These are phyloP conservation scores for Exophiala viscosa DNA, from an alignment of 2,329 filamentous ascomycete species.

Conservation along the genomic window DNA sequence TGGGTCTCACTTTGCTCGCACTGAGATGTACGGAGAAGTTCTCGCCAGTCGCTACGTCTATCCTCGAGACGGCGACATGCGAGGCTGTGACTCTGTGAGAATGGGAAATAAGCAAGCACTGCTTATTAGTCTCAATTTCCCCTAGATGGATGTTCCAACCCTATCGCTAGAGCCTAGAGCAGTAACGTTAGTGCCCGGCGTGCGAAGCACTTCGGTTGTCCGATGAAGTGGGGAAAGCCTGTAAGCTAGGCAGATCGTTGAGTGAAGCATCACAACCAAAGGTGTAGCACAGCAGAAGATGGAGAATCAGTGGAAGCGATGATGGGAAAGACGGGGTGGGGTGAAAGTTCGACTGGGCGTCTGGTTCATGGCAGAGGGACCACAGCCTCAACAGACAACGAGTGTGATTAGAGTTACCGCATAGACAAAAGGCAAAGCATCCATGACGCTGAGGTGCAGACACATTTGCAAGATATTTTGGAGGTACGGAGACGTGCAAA, in stretches of 20 bases:
- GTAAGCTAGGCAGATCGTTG: neutral
- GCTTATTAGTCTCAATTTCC: conserved; percentile 17
- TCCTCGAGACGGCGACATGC: neutral
- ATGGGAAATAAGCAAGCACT: conserved; percentile 3
- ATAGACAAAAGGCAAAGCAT: too few relatives aligned
- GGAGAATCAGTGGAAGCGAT: neutral
- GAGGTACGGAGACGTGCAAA: too few relatives aligned
- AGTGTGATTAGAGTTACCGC: too few relatives aligned
- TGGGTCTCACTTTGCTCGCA: too few relatives aligned
- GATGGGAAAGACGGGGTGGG: neutral
- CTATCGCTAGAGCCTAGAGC: conserved; percentile 2
- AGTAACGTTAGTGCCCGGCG: too few relatives aligned
- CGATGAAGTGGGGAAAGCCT: conserved; percentile 1
- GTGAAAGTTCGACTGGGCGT: too few relatives aligned
- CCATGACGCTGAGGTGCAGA: too few relatives aligned
- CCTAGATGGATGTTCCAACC: conserved; percentile 9
- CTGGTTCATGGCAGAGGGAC: too few relatives aligned
- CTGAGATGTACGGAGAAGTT: too few relatives aligned
- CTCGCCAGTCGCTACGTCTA: too few relatives aligned
- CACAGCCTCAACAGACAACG: too few relatives aligned
- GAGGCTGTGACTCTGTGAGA: neutral
- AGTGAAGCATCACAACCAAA: neutral
- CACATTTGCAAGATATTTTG: too few relatives aligned
- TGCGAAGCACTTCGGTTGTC: conserved; percentile 2
- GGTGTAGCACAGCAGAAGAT: neutral